Base-by-base conservation (phyloP, 768 basidiomycete species). In the Termitomyces sp. region DNA sequence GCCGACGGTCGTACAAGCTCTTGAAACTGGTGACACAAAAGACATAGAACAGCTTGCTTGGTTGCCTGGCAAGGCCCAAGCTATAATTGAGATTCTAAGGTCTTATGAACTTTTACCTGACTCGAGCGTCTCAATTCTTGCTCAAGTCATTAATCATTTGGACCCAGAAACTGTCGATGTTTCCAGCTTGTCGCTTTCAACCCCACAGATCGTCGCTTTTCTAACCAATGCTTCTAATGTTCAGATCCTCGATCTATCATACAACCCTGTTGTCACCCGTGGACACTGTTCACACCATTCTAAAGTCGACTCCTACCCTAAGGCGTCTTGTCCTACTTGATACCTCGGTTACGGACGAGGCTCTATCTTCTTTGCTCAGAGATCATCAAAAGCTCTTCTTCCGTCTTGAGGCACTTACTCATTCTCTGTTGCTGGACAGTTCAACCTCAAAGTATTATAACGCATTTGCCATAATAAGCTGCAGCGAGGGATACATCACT, bases 31-130 rank as follows among this genome's bases (percentile, higher is more conserved):
- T 10, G 63, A 71, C 38, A 66, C 59, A 0, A 56, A 56, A 4
- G 66, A 58, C 9, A 47, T 74, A 14, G 71, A 71, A 49, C 59
- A 63, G 3, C 44, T 74, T 33, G 26, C 70, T 24, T 68, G 66
- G 70, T 57, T 69, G 36, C 70, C 72, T 6, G 69, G 63, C 0
- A 75, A 70, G 60, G 64, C 66, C 0, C 26, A 50, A 3, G 52
- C 49, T 11, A 64, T 73, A 16, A 52, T 60, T 44, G 30, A 57
- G 0, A 41, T 64, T 22, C 61, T 75, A 2, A 66, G 58, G 10
- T 20, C 54, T 13, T 55, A 58, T 24, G 45, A 54, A 16, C 64
- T 71, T 1, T 66, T 72, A 54, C 68, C 71, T 8, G 68, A 71
- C 28, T 38, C 56, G 20, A 71, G 59, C 3, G 2, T 72, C 9